Base-by-base conservation (phyloP, 805 yeast species). In the Nakazawaea wickerhamii region DNA sequence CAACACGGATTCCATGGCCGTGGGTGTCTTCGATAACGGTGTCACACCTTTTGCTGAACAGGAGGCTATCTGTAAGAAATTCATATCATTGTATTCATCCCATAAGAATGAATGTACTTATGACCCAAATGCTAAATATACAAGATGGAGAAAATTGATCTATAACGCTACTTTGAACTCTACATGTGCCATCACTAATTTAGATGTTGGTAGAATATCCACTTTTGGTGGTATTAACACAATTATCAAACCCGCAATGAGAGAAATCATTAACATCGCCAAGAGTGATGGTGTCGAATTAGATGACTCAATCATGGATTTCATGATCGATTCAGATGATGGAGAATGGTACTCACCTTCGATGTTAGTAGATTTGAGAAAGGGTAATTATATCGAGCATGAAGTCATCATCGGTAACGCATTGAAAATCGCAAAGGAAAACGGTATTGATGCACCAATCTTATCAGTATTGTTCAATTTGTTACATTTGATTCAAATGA, bases 141-240 rank as follows among this genome's bases (percentile, higher is more conserved):
- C 65, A 23, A 57, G 78, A 51, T 68, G 75, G 73, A 59, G 64
- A 36, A 73, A 73, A 47, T 56, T 73, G 46, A 58, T 73, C 20
- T 73, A 71, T 55, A 73, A 73, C 45, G 73, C 72, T 30, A 59
- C 73, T 1, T 59, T 69, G 40, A 73, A 73, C 54, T 60, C 77
- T 2, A 55, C 70, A 6, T 61, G 74, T 49, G 66, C 72, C 3
- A 53, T 69, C 41, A 67, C 71, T 19, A 55, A 60, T 30, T 59
- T 63, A 33, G 73, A 69, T 40, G 62, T 60, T 27, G 73, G 72
- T 21, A 57, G 67, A 28, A 41, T 64, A 13, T 60, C 53, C 25
- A 7, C 52, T 1, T 60, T 55, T 43, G 60, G 60, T 18, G 62
- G 60, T 35, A 47, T 48, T 23, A 58, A 58, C 15, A 30, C 56